Evolutionary conservation across 2,329 filamentous ascomycete genomes (phyloP).

Genomic region (Xylariaceae sp.): DNA sequence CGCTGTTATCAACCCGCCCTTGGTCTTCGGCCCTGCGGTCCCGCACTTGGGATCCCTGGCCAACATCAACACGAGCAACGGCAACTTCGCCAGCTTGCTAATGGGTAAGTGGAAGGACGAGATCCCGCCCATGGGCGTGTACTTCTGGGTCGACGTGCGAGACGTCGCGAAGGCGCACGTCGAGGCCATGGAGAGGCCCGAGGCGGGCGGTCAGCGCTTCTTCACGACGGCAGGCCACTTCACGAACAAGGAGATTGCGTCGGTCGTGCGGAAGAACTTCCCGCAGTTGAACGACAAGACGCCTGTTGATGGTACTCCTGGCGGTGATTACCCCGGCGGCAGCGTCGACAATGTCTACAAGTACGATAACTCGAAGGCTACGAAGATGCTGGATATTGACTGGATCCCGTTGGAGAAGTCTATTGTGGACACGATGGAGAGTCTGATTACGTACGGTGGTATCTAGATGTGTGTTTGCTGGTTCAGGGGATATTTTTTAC

Average conservation of each 20-base stretch:
- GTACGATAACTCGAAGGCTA: conserved; percentile 55
- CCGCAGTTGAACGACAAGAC: conserved; percentile 45
- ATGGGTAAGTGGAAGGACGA: conserved; percentile 43
- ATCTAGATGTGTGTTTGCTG: conserved; percentile 1
- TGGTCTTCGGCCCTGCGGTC: conserved; percentile 50
- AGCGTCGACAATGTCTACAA: conserved; percentile 39
- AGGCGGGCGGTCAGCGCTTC: conserved; percentile 46
- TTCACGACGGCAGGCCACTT: conserved; percentile 46
- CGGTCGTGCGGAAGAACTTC: conserved; percentile 43
- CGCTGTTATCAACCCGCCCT: conserved; percentile 50
- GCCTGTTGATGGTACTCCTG: conserved; percentile 40
- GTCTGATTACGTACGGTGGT: conserved; percentile 46
- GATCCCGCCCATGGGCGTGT: conserved; percentile 40
- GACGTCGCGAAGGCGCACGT: conserved; percentile 52
- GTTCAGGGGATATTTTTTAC: too few species aligned
- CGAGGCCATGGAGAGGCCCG: conserved; percentile 44
- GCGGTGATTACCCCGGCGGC: conserved; percentile 38
- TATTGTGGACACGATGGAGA: conserved; percentile 59
- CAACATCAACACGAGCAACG: conserved; percentile 50
- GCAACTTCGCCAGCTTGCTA: conserved; percentile 47
- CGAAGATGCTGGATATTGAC: conserved; percentile 55
- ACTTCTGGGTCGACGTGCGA: conserved; percentile 52
- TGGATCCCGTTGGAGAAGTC: conserved; percentile 58
- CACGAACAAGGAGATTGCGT: conserved; percentile 42
- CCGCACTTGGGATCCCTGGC: conserved; percentile 43